Percentiles rank a stretch among this genome's conserved stretches.
Evolutionary conservation across 2,329 filamentous ascomycete species (phyloP).

Genomic region (Truncatella angustata): DNA sequence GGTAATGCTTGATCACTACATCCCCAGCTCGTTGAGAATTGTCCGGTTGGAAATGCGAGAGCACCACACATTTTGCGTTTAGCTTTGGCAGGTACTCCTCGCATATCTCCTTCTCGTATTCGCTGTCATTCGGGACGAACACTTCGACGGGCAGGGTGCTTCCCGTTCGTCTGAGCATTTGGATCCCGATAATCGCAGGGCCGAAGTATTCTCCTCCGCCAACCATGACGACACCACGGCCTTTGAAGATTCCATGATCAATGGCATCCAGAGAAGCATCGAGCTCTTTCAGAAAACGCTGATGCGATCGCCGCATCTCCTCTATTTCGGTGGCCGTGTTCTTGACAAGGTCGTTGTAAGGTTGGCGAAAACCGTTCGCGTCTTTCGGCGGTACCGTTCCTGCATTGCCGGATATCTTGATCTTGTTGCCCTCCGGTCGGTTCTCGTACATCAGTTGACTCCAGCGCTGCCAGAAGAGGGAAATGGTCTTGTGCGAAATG

Average conservation of each 20-base stretch:
- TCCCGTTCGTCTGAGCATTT: conserved; percentile 37
- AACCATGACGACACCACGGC: conserved; percentile 13
- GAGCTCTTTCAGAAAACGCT: neutral
- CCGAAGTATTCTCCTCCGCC: conserved; percentile 29
- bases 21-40: conserved; percentile 21
- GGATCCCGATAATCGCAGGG: conserved; percentile 35
- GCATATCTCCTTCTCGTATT: conserved; percentile 37
- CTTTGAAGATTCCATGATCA: conserved; percentile 2
- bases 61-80: conserved; percentile 37
- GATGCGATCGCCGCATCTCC: neutral
- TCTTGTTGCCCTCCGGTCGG: neutral
- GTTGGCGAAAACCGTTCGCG: neutral
- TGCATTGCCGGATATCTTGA: neutral
- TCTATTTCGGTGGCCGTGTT: conserved; percentile 1
- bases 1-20: conserved; percentile 38
- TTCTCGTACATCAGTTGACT: conserved; percentile 5
- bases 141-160: conserved; percentile 38
- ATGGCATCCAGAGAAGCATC: neutral
- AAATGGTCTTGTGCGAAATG: neutral
- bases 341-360: conserved; percentile 2
- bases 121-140: conserved; percentile 32
- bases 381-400: neutral
- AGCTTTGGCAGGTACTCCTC: conserved; percentile 32
- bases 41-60: conserved; percentile 38
- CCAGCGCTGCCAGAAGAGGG: conserved; percentile 10